Evolutionary conservation across 1,139 yeast genomes (phyloP), one percentile per base, ranked within the genome.

Genomic region (Wickerhamomyces sp.): DNA sequence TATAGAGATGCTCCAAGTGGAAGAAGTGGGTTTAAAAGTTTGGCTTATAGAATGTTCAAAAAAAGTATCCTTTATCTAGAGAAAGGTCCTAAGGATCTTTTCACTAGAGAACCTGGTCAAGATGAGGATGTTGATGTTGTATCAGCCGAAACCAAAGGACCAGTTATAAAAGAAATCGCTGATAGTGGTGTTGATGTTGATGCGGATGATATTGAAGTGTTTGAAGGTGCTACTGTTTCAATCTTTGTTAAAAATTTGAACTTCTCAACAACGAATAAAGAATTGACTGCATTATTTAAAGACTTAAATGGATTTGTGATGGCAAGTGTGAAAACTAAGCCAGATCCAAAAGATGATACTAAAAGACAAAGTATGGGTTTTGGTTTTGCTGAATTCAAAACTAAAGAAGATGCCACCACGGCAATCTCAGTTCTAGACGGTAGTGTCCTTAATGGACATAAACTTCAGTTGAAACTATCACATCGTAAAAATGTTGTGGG

Each of bases 241-340:
- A 73, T 93, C 4, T 93, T 91, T 61, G 86, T 93, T 42, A 93
- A 93, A 77, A 94, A 94, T 62, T 78, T 93, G 66, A 93, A 88
- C 64, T 93, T 94, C 69, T 63, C 82, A 40, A 91, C 99, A 9
- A 79, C 91, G 0, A 63, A 79, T 0, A 64, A 69, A 34, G 79
- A 75, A 40, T 72, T 93, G 46, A 61, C 78, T 0, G 75, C 76
- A 4, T 67, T 79, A 18, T 91, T 93, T 74, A 79, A 79, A 51
- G 68, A 83, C 5, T 71, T 88, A 45, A 78, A 79, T 18, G 99
- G 96, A 0, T 94, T 85, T 64, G 79, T 85, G 13, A 76, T 84
- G 45, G 96, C 95, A 1, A 81, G 84, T 33, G 86, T 93, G 44
- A 90, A 89, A 62, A 85, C 86, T 36, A 91, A 91, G 62, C 91